Base-by-base conservation (phyloP, 257 asterid genomes). In the Echites panduratus region DNA sequence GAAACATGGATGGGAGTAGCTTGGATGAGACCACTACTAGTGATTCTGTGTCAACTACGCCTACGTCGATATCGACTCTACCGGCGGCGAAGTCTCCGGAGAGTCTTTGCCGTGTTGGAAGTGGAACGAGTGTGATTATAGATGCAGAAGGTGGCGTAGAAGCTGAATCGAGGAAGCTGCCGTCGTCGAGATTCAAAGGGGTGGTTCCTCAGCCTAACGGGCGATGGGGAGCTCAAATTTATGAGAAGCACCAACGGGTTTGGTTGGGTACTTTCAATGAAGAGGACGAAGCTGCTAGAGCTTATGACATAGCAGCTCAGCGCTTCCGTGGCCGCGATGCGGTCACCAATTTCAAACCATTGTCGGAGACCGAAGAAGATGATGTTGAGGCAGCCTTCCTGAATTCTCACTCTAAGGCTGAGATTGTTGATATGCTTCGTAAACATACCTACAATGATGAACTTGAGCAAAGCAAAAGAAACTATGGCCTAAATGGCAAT, bases 121-220 rank as follows among this genome's bases (percentile, higher is more conserved):
- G 96, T 75, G 97, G 96, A 1, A 44, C 84, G 0, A 87, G 98
- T 75, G 86, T 74, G 35, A 66, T 90, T 61, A 77, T 81, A 61
- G 96, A 90, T 76, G 78, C 86, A 3, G 96, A 88, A 20, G 78
- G 53, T 40, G 95, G 90, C 5, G 76, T 80, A 7, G 97, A 90
- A 38, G 97, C 93, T 5, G 97, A 89, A 74, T 91, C 98, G 10
- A 70, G 87, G 58, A 91, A 90, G 76, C 92, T 93, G 2, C 98
- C 97, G 0, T 93, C 98, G 0, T 93, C 98, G 2, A 79, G 84
- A 48, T 93, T 81, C 88, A 93, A 93, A 82, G 98, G 98, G 40
- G 98, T 93, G 1, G 98, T 93, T 9, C 98, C 98, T 1, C 98
- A 93, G 83, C 97, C 98, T 1, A 93, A 93, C 69, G 98, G 98